A percentile compares a stretch with the other conserved stretches of the same genome.
phyloP scores from a whole-genome alignment of 192 early-diverging fungal species.

The Rhizoclosmatium sp. region DNA sequence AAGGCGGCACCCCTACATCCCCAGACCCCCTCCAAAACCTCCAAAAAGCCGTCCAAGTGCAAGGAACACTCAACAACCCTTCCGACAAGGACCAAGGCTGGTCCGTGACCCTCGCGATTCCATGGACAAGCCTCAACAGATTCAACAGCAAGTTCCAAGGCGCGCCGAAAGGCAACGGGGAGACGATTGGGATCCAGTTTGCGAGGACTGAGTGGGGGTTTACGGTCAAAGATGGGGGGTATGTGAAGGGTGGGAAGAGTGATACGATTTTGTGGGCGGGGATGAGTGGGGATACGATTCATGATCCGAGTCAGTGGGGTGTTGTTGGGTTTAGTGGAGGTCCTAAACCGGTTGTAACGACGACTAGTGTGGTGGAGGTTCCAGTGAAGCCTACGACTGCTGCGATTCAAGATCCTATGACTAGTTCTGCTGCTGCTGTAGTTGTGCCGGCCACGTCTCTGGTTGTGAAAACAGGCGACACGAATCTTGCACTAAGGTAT shows the following conservation, averaged over 20 bases:
- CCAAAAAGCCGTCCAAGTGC: neutral
- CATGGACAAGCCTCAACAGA: neutral
- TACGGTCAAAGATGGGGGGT: neutral
- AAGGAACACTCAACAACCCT: slow-evolving; percentile 26
- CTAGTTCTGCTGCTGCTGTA: too few relatives aligned
- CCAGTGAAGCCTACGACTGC: too few relatives aligned
- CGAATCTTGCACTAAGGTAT: neutral
- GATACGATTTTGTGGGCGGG: neutral
- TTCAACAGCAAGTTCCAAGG: neutral
- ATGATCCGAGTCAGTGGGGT: neutral
- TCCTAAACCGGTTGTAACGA: neutral
- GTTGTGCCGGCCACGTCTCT: neutral
- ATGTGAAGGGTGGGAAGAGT: neutral
- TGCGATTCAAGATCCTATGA: too few relatives aligned
- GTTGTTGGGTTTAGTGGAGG: neutral
- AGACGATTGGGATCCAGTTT: neutral
- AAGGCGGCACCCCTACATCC: slow-evolving; percentile 11
- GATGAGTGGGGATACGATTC: neutral
- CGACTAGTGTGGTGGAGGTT: too few relatives aligned
- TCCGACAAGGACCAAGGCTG: slow-evolving; percentile 24
- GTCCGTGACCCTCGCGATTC: slow-evolving; percentile 21
- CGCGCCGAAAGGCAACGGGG: neutral
- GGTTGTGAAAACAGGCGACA: neutral
- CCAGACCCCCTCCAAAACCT: slow-evolving; percentile 12
- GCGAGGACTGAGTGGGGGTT: neutral